Evolutionary conservation across 352 stramenopile species (phyloP).

Genomic region (Peronospora destructor): DNA sequence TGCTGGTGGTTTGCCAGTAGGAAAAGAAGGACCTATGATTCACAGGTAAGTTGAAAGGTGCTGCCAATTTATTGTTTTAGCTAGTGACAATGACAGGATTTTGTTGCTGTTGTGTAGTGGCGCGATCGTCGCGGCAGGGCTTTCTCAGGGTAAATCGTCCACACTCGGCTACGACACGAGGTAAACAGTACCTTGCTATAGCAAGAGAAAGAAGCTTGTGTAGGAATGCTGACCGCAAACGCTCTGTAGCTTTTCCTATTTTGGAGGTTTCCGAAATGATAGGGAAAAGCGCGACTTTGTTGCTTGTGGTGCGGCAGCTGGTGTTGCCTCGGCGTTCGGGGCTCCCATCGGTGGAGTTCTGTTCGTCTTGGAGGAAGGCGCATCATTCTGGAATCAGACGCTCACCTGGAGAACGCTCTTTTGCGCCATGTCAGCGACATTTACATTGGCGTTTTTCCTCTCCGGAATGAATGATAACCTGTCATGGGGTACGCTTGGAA

Average conservation of each 20-base stretch:
- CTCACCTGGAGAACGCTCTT: constrained; percentile 83
- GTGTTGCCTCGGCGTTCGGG: constrained; percentile 87
- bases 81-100: constrained; percentile 9
- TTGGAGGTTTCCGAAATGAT: constrained; percentile 86
- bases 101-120: constrained; percentile 32
- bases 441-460: constrained; percentile 74
- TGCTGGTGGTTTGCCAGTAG: constrained; percentile 75
- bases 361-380: constrained; percentile 79
- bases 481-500: constrained; percentile 66
- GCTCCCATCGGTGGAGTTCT: constrained; percentile 85
- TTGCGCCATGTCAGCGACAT: constrained; percentile 83
- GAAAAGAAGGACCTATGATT: constrained; percentile 91
- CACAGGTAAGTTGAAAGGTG: constrained; percentile 46
- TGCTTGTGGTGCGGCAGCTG: constrained; percentile 77
- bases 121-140: constrained; percentile 61
- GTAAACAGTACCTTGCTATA: constrained; percentile 12
- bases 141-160: constrained; percentile 75
- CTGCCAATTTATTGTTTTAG: constrained; percentile 11
- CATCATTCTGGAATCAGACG: constrained; percentile 82
- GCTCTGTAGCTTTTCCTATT: constrained; percentile 68
- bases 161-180: constrained; percentile 68
- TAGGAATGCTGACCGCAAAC: not conserved
- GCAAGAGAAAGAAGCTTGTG: not conserved
- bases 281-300: constrained; percentile 86
- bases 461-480: constrained; percentile 71